Conservation (phyloP, 176 grass and related monocot genomes). For the Miscanthus lutarioriparius region DNA sequence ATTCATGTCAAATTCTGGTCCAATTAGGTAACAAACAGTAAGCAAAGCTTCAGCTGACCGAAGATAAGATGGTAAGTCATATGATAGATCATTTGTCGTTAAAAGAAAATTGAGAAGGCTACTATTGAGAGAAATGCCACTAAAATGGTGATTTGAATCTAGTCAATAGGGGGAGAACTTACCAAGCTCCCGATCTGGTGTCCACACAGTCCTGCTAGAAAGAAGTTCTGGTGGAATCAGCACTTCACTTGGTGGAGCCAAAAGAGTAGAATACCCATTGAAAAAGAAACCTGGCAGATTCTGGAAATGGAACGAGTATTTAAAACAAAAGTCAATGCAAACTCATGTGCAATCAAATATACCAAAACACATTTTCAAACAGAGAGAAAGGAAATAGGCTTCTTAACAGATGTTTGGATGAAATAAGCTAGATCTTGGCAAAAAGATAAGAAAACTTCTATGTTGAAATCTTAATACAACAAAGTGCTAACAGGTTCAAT, state of each 20-base stretch:
- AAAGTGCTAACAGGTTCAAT: neutral
- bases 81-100: neutral
- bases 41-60: neutral
- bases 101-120: neutral
- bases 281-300: conserved; percentile 26
- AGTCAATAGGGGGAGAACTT: conserved; percentile 8
- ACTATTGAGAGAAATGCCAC: neutral
- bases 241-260: conserved; percentile 55
- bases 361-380: neutral
- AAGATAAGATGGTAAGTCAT: neutral
- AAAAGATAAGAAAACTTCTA: neutral
- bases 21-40: neutral
- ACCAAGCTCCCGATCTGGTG: conserved; percentile 65
- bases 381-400: neutral
- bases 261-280: conserved; percentile 62
- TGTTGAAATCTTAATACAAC: neutral
- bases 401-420: neutral
- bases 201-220: conserved; percentile 60
- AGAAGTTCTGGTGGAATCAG: conserved; percentile 76
- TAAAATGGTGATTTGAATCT: neutral
- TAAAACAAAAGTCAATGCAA: neutral
- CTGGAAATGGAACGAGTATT: conserved; percentile 49
- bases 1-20: neutral
- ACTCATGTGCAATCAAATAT: neutral
- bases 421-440: neutral